Base-by-base conservation (phyloP, 208 protist genomes). In the Wallacemonas collosoma region DNA sequence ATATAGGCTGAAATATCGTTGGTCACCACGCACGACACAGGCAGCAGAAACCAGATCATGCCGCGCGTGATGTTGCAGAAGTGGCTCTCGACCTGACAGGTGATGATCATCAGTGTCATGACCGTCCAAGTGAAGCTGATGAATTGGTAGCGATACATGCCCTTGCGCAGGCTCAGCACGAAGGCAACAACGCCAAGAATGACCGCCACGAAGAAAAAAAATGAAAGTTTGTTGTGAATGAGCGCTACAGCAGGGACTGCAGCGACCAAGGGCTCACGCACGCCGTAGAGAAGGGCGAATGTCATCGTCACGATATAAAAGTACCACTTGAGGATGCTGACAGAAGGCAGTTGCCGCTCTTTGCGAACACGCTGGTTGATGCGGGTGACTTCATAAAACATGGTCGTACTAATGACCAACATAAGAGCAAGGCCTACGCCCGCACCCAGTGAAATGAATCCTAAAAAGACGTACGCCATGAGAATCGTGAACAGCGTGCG, bases 31-130 rank as follows among this genome's bases (percentile, higher is more conserved):
- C 88, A 95, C 55, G 81, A 88, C 51, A 94, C 87, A 1, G 94
- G 94, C 58, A 98, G 79, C 40, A 97, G 76, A 75, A 98, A 98
- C 93, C 94, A 98, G 54, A 98, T 87, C 91, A 97, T 95, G 36
- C 93, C 94, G 26, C 88, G 82, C 54, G 94, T 84, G 85, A 98
- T 93, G 69, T 94, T 97, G 63, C 74, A 79, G 68, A 95, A 71
- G 67, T 93, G 81, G 7, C 83, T 72, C 7, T 79, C 75, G 47
- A 79, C 88, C 67, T 95, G 90, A 39, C 77, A 79, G 26, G 81
- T 83, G 56, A 90, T 81, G 63, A 96, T 73, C 51, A 95, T 72
- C 44, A 98, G 75, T 53, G 88, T 87, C 91, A 98, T 96, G 35
- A 83, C 76, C 36, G 83, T 96, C 91, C 91, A 96, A 14, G 89